Conservation (phyloP, 306 rosid genomes). For the Rosa chinensis region DNA sequence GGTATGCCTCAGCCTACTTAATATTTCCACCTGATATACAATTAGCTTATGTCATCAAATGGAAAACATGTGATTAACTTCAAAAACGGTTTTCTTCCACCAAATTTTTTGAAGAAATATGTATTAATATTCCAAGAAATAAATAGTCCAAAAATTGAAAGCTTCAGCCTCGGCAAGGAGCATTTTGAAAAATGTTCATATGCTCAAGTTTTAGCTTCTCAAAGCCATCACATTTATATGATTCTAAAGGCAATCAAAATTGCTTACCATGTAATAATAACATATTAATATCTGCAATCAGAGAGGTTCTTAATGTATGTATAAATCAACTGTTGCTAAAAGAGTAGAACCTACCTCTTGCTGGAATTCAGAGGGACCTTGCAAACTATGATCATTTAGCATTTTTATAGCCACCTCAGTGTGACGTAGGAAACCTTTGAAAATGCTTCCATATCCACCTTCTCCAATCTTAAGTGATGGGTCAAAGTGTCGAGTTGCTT, state of each 20-base stretch:
- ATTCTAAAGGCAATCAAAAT: too few relatives aligned
- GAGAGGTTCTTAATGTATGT: neutral
- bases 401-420: constrained; percentile 78
- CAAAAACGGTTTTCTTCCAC: constrained; percentile 12
- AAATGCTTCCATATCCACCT: constrained; percentile 88
- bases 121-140: too few relatives aligned
- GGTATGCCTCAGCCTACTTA: constrained; percentile 77
- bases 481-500: constrained; percentile 62
- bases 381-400: constrained; percentile 46
- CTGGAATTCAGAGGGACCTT: constrained; percentile 72
- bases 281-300: too few relatives aligned
- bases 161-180: too few relatives aligned
- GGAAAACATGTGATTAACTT: constrained; percentile 4
- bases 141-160: too few relatives aligned
- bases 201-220: too few relatives aligned
- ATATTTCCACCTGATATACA: constrained; percentile 60
- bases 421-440: constrained; percentile 63
- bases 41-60: constrained; percentile 7
- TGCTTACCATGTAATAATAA: too few relatives aligned
- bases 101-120: too few relatives aligned
- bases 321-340: neutral
- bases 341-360: constrained; percentile 56
- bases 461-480: constrained; percentile 70
- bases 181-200: too few relatives aligned
- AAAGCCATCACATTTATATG: too few relatives aligned